A percentile compares a stretch with the other conserved stretches of the same genome.
Evolutionary conservation across 2,329 filamentous ascomycete genomes (phyloP).

Genomic region (Beauveria asiatica): DNA sequence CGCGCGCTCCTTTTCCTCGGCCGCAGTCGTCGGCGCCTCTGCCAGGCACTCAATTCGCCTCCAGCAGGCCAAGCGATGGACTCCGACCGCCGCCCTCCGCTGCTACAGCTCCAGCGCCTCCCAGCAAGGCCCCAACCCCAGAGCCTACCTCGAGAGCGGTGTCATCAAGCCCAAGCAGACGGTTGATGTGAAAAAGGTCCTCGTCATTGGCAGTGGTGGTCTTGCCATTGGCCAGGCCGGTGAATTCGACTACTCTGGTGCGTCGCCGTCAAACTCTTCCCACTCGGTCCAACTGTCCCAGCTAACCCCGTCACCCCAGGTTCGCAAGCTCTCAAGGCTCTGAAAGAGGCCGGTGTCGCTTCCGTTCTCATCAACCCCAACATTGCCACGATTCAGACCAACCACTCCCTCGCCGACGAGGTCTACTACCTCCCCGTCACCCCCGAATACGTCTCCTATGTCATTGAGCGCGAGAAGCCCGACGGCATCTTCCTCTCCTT

Average conservation of each 20-base stretch:
- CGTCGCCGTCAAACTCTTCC: constrained; percentile 25
- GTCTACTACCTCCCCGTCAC: constrained; percentile 98
- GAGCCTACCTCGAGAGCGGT: constrained; percentile 84
- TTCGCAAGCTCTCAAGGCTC: constrained; percentile 89
- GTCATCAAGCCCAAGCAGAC: constrained; percentile 70
- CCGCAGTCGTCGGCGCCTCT: constrained; percentile 23
- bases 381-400: constrained; percentile 96
- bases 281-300: not conserved
- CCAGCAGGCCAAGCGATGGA: constrained; percentile 35
- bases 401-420: constrained; percentile 91
- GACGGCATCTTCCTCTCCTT: constrained; percentile 98
- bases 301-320: constrained; percentile 40
- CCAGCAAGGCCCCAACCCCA: constrained; percentile 68
- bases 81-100: constrained; percentile 37
- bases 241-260: constrained; percentile 98
- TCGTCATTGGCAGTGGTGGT: constrained; percentile 93
- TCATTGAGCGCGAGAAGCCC: constrained; percentile 91
- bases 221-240: constrained; percentile 95
- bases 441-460: constrained; percentile 93
- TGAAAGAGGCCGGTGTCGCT: constrained; percentile 87
- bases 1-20: constrained; percentile 35
- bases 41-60: constrained; percentile 26
- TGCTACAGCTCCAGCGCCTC: constrained; percentile 35
- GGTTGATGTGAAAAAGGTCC: constrained; percentile 90
- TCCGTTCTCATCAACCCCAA: constrained; percentile 97